Evolutionary conservation across 1,139 yeast genomes (phyloP).

Genomic region (Yamadazyma atmosphaerica): DNA sequence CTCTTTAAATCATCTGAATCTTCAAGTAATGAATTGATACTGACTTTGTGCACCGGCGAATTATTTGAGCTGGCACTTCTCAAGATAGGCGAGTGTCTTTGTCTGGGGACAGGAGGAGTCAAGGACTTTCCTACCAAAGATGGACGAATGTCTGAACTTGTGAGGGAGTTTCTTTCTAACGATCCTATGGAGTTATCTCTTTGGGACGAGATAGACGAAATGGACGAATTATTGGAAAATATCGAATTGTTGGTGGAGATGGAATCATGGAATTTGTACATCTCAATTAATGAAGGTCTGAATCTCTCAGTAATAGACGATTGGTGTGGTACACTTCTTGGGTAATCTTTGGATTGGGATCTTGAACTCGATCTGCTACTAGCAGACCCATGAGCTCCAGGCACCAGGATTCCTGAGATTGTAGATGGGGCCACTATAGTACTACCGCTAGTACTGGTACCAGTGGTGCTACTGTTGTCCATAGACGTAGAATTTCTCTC

Average conservation of each 20-base stretch:
- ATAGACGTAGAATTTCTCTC: constrained; percentile 1
- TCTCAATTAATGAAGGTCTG: constrained; percentile 46
- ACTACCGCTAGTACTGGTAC: no score
- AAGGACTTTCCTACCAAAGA: constrained; percentile 4
- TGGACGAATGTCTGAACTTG: background rate
- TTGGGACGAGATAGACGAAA: constrained; percentile 34
- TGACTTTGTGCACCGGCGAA: constrained; percentile 23
- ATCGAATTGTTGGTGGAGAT: constrained; percentile 32
- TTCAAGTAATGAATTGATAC: constrained; percentile 34
- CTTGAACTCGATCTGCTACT: constrained; percentile 8
- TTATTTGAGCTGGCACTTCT: constrained; percentile 16
- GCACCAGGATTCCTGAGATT: constrained; percentile 6
- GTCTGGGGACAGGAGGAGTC: constrained; percentile 11
- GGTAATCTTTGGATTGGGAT: constrained; percentile 9
- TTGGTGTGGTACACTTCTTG: constrained; percentile 10
- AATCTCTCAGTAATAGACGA: constrained; percentile 25
- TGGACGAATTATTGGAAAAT: constrained; percentile 34
- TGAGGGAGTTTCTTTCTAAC: constrained; percentile 3
- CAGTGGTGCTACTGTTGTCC: no score
- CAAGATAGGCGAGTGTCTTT: constrained; percentile 17
- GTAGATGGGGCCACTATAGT: constrained; percentile 4
- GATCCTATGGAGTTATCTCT: constrained; percentile 20
- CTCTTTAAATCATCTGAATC: constrained; percentile 17
- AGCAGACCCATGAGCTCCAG: constrained; percentile 11
- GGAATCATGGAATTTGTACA: constrained; percentile 25